Percentiles rank a stretch among this genome's conserved stretches.
Evolutionary conservation across 306 rosid genomes (phyloP).

Genomic region (Carpinus fangiana): DNA sequence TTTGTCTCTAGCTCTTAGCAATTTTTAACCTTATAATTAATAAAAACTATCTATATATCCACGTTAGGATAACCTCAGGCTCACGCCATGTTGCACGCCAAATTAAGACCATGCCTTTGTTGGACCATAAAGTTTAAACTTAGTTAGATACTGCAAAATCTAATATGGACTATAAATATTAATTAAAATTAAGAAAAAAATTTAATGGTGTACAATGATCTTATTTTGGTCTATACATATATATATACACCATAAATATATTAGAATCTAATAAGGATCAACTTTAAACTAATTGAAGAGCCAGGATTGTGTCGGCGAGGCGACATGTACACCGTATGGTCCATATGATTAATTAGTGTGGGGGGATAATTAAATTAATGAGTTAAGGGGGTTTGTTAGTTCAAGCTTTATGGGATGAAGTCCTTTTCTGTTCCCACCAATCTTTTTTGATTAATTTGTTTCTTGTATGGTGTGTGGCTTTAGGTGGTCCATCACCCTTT

Average conservation of each 20-base stretch:
- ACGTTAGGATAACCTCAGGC: constrained; percentile 54
- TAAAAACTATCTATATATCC: background rate
- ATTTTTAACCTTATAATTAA: constrained; percentile 17
- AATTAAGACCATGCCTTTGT: constrained; percentile 17
- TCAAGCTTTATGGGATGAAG: constrained; percentile 28
- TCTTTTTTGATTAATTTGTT: constrained; percentile 35
- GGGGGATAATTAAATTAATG: background rate
- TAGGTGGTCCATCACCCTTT: constrained; percentile 44
- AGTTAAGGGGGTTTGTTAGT: background rate
- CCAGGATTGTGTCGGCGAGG: constrained; percentile 4
- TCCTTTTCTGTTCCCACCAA: constrained; percentile 29
- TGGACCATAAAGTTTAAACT: constrained; percentile 12
- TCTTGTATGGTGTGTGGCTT: constrained; percentile 32
- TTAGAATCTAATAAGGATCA: background rate
- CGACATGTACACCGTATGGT: constrained; percentile 5
- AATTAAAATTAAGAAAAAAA: too few species aligned
- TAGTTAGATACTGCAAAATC: too few species aligned
- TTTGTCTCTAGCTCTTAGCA: constrained; percentile 51
- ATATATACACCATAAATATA: constrained; percentile 17
- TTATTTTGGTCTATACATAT: constrained; percentile 16
- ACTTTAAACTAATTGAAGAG: constrained; percentile 10
- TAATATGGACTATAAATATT: too few species aligned
- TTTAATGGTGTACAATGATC: constrained; percentile 11
- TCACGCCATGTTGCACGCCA: constrained; percentile 47
- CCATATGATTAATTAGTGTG: constrained; percentile 9